Evolutionary conservation across 352 stramenopile species (phyloP).

Genomic region (Pythium sp.): DNA sequence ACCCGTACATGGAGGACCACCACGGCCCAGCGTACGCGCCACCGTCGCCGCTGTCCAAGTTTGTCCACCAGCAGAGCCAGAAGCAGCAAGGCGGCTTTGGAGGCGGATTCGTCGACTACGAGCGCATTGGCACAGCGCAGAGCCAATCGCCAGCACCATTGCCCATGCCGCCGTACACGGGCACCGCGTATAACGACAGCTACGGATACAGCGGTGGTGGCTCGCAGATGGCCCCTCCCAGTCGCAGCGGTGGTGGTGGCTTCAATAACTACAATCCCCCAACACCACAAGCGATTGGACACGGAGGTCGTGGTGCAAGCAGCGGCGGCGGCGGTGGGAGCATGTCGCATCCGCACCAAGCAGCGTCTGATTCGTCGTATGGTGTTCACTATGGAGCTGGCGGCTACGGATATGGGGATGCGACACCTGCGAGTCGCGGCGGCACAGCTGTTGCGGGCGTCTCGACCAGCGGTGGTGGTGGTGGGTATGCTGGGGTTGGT

Average conservation of each 20-base stretch:
- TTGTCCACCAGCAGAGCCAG: slow-evolving; percentile 59
- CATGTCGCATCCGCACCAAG: slow-evolving; percentile 13
- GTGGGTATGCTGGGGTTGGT: neutral
- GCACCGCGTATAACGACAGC: neutral
- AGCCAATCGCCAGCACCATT: slow-evolving; percentile 8
- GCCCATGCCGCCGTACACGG: neutral
- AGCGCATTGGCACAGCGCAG: slow-evolving; percentile 22
- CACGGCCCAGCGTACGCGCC: slow-evolving; percentile 21
- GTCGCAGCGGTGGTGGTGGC: slow-evolving; percentile 4
- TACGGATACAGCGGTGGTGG: neutral
- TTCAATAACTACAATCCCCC: neutral
- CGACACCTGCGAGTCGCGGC: slow-evolving; percentile 14
- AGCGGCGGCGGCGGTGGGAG: neutral
- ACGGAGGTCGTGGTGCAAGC: neutral
- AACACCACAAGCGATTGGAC: neutral
- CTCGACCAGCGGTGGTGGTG: neutral
- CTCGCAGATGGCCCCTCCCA: slow-evolving; percentile 1
- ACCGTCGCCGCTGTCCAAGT: slow-evolving; percentile 67
- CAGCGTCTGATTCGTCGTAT: slow-evolving; percentile 7
- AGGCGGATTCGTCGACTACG: slow-evolving; percentile 13
- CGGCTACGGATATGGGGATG: slow-evolving; percentile 1
- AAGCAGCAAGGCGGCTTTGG: slow-evolving; percentile 5
- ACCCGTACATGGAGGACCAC: slow-evolving; percentile 11
- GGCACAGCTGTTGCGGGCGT: slow-evolving; percentile 8
- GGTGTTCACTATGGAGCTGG: neutral